Conservation (phyloP, 371 early-diverging fungal genomes). For the Mortierella sp. region DNA sequence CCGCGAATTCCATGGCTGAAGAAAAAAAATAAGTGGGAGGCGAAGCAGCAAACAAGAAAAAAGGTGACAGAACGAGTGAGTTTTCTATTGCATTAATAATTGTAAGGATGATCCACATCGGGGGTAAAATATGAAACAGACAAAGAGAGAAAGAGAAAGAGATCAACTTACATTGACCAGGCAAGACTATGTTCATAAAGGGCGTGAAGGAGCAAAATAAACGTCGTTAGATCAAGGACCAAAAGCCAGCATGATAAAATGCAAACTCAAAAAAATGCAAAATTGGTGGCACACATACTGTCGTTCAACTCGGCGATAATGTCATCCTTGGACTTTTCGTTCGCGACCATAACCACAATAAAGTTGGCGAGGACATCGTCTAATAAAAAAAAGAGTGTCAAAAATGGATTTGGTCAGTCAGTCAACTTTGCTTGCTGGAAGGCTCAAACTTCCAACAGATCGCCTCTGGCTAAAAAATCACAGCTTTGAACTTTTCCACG, state of each 20-base stretch:
- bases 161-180: constrained; percentile 32
- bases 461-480: no score
- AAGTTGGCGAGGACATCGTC: constrained; percentile 55
- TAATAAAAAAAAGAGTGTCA: not conserved
- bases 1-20: constrained; percentile 35
- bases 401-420: not conserved
- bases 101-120: not conserved
- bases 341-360: constrained; percentile 57
- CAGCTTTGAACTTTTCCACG: no score
- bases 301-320: constrained; percentile 46
- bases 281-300: constrained; percentile 21
- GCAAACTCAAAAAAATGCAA: not conserved
- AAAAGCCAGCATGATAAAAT: not conserved
- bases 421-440: not conserved
- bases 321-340: constrained; percentile 48
- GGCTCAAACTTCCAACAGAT: not conserved
- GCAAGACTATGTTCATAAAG: constrained; percentile 24
- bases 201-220: not conserved
- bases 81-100: no score
- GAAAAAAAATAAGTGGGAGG: not conserved
- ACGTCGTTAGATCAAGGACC: not conserved
- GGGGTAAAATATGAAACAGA: not conserved
- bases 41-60: no score
- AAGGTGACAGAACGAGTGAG: no score
- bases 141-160: not conserved